Evolutionary conservation across 2,329 filamentous ascomycete genomes (phyloP).

Genomic region (Ophiostoma pallidulum): DNA sequence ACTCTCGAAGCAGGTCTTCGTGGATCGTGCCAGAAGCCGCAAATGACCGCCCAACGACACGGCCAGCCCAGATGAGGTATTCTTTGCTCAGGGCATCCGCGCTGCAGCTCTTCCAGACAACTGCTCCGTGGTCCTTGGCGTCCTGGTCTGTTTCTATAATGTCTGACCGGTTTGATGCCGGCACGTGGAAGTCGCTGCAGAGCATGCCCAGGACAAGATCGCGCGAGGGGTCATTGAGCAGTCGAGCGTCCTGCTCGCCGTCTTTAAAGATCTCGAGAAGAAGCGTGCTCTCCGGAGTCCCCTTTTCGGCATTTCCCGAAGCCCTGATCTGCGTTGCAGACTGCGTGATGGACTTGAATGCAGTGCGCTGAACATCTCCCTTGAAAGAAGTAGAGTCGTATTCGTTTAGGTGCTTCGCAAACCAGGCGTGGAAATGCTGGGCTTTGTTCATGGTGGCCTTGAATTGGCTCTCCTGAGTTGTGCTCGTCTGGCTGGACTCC

Average conservation of each 20-base stretch:
- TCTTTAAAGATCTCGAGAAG: conserved; percentile 74
- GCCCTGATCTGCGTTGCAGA: conserved; percentile 59
- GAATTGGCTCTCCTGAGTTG: conserved; percentile 78
- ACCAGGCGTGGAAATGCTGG: conserved; percentile 68
- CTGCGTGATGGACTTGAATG: conserved; percentile 58
- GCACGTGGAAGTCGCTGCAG: conserved; percentile 62
- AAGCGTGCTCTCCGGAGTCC: conserved; percentile 67
- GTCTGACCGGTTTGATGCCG: conserved; percentile 50
- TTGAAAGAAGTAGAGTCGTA: conserved; percentile 49
- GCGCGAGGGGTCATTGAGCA: conserved; percentile 63
- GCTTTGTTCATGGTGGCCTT: conserved; percentile 67
- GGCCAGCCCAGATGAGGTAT: conserved; percentile 78
- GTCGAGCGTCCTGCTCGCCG: conserved; percentile 46
- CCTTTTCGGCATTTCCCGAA: conserved; percentile 59
- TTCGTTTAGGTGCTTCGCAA: conserved; percentile 56
- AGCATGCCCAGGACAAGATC: conserved; percentile 63
- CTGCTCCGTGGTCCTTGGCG: conserved; percentile 51
- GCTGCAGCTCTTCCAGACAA: conserved; percentile 68
- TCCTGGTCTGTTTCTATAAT: conserved; percentile 58
- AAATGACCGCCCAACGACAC: conserved; percentile 76
- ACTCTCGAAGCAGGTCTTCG: conserved; percentile 50
- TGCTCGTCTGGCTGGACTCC: conserved; percentile 63
- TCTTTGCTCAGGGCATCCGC: conserved; percentile 52
- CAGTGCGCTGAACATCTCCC: conserved; percentile 37
- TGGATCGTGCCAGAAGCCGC: conserved; percentile 63